A percentile compares a stretch with the other conserved stretches of the same genome.
These are phyloP conservation scores for Phycomyces blakesleeanus DNA, from an alignment of 192 early-diverging fungal genomes.

Conservation along the genomic window DNA sequence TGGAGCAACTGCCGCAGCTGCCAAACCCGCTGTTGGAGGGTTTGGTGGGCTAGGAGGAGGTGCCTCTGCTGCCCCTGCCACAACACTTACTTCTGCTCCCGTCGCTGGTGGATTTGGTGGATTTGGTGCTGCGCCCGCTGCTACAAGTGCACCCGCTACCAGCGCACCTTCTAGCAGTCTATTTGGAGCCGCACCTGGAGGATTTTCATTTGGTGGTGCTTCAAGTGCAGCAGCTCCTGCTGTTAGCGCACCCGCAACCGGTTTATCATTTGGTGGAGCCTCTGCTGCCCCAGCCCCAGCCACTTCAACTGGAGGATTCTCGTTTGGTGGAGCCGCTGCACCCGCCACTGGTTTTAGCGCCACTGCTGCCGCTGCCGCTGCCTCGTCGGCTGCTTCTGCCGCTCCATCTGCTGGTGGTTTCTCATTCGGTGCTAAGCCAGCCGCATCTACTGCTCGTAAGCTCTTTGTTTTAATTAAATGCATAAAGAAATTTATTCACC, in stretches of 20 bases:
- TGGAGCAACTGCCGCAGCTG: not conserved
- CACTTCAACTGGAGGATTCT: conserved; percentile 15
- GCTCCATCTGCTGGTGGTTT: not conserved
- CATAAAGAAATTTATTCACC: no score
- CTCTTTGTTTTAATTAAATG: no score
- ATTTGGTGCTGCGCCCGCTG: conserved; percentile 21
- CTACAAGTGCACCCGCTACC: conserved; percentile 25
- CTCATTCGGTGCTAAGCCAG: not conserved
- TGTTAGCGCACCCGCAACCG: conserved; percentile 22
- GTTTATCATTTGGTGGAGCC: not conserved
- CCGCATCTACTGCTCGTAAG: no score
- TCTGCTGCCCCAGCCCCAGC: conserved; percentile 10
- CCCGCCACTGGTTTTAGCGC: conserved; percentile 9
- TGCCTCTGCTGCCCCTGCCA: conserved; percentile 20
- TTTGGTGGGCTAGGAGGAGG: no score
- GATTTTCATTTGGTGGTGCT: not conserved
- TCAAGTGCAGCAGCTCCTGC: not conserved
- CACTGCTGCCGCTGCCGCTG: conserved; percentile 10
- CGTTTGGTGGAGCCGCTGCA: not conserved
- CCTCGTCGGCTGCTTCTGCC: conserved; percentile 18
- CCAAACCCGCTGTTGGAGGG: no score
- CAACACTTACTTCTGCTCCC: conserved; percentile 21
- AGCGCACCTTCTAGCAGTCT: conserved; percentile 22
- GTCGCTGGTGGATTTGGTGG: conserved; percentile 6
- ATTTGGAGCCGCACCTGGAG: conserved; percentile 9